These are phyloP conservation scores for Seiridium cupressi DNA, from an alignment of 2,329 filamentous ascomycete species.

Conservation along the genomic window DNA sequence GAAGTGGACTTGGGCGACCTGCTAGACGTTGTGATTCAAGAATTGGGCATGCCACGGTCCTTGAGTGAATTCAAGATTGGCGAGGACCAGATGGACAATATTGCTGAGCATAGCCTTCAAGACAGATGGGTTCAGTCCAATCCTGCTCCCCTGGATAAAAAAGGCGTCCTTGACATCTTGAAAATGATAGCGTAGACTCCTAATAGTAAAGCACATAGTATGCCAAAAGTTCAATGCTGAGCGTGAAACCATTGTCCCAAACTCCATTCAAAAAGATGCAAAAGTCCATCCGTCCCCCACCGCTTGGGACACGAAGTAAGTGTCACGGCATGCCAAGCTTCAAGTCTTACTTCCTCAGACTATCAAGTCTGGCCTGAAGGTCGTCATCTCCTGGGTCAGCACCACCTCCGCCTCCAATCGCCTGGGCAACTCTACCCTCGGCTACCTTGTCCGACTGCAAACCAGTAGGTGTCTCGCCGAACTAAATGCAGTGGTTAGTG, in stretches of 20 bases:
- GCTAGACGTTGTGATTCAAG: conserved; percentile 47
- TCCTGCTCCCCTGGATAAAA: conserved; percentile 45
- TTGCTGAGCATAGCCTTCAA: conserved; percentile 48
- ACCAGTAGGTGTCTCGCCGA: conserved; percentile 87
- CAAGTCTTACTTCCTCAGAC: conserved; percentile 60
- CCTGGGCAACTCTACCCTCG: conserved; percentile 81
- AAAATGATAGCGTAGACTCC: conserved; percentile 12
- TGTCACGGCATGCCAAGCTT: too few species aligned
- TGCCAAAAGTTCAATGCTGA: conserved; percentile 7
- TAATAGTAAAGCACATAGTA: not conserved
- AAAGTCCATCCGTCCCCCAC: not conserved
- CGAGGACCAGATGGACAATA: conserved; percentile 40
- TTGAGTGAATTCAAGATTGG: conserved; percentile 50
- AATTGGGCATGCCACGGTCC: conserved; percentile 52
- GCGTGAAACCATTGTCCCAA: conserved; percentile 10
- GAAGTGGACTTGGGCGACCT: conserved; percentile 47
- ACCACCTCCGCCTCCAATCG: conserved; percentile 60
- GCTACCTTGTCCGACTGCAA: conserved; percentile 64
- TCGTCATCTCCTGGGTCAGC: conserved; percentile 78
- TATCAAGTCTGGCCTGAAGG: conserved; percentile 89
- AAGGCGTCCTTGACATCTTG: conserved; percentile 51
- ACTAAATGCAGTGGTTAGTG: conserved; percentile 47
- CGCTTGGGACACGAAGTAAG: not conserved
- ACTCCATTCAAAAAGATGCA: conserved; percentile 8
- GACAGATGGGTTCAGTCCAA: conserved; percentile 51